phyloP scores from a whole-genome alignment of 2,329 filamentous ascomycete genomes.

The Plenodomus lindquistii region DNA sequence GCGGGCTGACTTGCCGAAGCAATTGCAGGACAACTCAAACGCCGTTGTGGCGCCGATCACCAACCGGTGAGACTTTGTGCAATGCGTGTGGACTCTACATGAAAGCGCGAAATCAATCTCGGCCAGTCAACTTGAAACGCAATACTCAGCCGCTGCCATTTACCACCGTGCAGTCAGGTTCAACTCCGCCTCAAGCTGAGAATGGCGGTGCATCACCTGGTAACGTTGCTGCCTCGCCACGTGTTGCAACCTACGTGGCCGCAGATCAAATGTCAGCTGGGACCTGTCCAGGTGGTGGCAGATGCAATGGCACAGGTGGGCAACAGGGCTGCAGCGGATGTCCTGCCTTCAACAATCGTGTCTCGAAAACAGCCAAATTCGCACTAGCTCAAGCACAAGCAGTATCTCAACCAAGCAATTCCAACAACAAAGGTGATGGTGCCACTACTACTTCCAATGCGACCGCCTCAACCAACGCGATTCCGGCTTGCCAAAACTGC shows the following conservation, averaged over 20 bases:
- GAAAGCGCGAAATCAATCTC: constrained; percentile 88
- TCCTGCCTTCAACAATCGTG: constrained; percentile 94
- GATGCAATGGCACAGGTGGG: constrained; percentile 94
- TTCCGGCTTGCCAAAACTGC: constrained; percentile 96
- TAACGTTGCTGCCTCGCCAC: constrained; percentile 42
- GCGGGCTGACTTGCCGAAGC: constrained; percentile 54
- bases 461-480: constrained; percentile 53
- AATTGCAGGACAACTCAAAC: constrained; percentile 95
- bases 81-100: constrained; percentile 96
- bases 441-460: constrained; percentile 16
- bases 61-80: constrained; percentile 91
- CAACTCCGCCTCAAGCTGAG: constrained; percentile 42
- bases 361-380: constrained; percentile 82
- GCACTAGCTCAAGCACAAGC: constrained; percentile 55
- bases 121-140: constrained; percentile 88
- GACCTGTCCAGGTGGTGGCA: constrained; percentile 93
- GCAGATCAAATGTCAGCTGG: constrained; percentile 75
- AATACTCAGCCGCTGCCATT: constrained; percentile 54
- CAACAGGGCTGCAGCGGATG: constrained; percentile 94
- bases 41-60: constrained; percentile 91
- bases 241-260: constrained; percentile 71
- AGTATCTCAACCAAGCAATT: constrained; percentile 16
- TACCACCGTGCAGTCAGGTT: constrained; percentile 45
- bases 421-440: constrained; percentile 18
- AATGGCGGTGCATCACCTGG: constrained; percentile 47